Percentiles rank a stretch among this genome's conserved stretches.
These are phyloP conservation scores for Penicillium sp. DNA, from an alignment of 2,329 filamentous ascomycete species.

Conservation along the genomic window DNA sequence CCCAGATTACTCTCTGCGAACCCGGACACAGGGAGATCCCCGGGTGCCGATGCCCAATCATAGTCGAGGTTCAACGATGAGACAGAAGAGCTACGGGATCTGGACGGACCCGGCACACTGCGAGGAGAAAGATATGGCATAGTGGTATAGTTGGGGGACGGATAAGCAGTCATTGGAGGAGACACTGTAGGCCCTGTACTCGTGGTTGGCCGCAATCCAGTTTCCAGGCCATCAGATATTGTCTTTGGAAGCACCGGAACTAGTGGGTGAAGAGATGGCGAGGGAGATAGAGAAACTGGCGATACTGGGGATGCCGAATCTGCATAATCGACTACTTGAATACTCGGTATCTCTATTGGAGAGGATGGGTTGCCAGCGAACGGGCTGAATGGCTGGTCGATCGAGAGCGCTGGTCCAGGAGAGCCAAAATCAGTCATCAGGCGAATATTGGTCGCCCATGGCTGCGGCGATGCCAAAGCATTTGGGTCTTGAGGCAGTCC, in stretches of 20 bases:
- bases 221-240: background rate
- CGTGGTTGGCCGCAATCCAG: conserved; percentile 1
- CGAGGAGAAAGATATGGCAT: conserved; percentile 12
- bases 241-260: background rate
- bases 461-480: background rate
- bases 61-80: conserved; percentile 17
- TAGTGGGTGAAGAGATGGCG: conserved; percentile 10
- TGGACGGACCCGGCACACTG: background rate
- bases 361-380: background rate
- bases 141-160: conserved; percentile 14
- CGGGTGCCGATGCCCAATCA: conserved; percentile 2
- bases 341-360: conserved; percentile 17
- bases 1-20: background rate
- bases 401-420: background rate
- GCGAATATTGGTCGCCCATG: conserved; percentile 1
- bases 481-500: background rate
- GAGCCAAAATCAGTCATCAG: conserved; percentile 2
- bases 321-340: conserved; percentile 21
- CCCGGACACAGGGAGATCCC: background rate
- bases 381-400: background rate
- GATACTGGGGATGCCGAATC: background rate
- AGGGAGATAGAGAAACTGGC: conserved; percentile 3
- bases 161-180: conserved; percentile 16
- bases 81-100: conserved; percentile 20
- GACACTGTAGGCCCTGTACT: conserved; percentile 1